phyloP scores from a whole-genome alignment of 768 basidiomycete species.

The Antrodiella citrinella region DNA sequence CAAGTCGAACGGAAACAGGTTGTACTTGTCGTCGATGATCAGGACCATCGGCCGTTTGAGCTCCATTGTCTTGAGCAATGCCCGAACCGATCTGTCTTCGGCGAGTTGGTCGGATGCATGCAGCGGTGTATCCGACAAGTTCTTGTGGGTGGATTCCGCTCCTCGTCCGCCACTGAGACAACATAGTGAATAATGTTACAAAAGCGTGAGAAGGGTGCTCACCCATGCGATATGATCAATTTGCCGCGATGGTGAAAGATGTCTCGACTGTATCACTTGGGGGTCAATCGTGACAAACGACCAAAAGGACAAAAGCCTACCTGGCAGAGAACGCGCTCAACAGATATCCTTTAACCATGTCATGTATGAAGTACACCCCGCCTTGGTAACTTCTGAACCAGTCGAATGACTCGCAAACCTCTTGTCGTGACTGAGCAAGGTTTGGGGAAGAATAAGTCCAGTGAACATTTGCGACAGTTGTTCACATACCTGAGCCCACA shows the following conservation, averaged over 20 bases:
- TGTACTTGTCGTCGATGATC: constrained; percentile 68
- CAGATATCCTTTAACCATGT: constrained; percentile 67
- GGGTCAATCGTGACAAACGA: constrained; percentile 4
- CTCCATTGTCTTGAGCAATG: constrained; percentile 51
- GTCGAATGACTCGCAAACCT: constrained; percentile 73
- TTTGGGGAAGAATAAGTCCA: too few species aligned
- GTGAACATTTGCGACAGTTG: neutral
- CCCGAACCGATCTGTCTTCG: constrained; percentile 62
- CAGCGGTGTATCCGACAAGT: constrained; percentile 29
- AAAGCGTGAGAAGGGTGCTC: neutral
- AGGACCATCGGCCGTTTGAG: constrained; percentile 56
- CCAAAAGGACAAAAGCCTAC: constrained; percentile 29
- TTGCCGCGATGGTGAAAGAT: constrained; percentile 54
- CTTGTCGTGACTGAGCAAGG: constrained; percentile 77
- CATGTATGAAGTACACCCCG: constrained; percentile 62
- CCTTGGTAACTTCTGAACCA: constrained; percentile 74
- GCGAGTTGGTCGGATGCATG: constrained; percentile 53
- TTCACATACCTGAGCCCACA: constrained; percentile 38
- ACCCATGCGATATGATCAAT: constrained; percentile 79
- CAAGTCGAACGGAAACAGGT: constrained; percentile 65
- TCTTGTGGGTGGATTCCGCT: constrained; percentile 45
- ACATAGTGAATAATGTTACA: neutral
- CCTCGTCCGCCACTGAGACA: constrained; percentile 51
- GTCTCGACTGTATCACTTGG: constrained; percentile 71
- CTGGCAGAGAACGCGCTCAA: constrained; percentile 61